phyloP scores from a whole-genome alignment of 495 filamentous ascomycete species.

The Penicillium angulare region DNA sequence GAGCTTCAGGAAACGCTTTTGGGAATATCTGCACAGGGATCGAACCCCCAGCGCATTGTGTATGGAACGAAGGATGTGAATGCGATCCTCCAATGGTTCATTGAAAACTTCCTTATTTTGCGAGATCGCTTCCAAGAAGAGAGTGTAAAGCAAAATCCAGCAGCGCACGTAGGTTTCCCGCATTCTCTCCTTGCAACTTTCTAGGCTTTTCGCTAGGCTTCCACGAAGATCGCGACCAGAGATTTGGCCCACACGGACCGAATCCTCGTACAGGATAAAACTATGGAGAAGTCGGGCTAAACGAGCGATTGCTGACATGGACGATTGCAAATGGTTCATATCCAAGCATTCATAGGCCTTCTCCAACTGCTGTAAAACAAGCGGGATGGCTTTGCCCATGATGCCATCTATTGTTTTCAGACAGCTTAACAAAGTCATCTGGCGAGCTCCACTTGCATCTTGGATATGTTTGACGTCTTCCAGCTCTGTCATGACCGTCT shows the following conservation, averaged over 20 bases:
- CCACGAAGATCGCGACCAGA: slow-evolving; percentile 39
- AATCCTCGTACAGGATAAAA: slow-evolving; percentile 78
- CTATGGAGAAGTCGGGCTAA: slow-evolving; percentile 72
- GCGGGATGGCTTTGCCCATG: slow-evolving; percentile 60
- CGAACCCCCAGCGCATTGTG: slow-evolving; percentile 86
- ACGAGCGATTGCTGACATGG: slow-evolving; percentile 64
- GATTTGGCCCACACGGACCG: slow-evolving; percentile 69
- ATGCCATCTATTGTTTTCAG: slow-evolving; percentile 76
- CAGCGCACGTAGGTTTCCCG: slow-evolving; percentile 86
- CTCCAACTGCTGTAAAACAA: slow-evolving; percentile 60
- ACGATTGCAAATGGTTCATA: slow-evolving; percentile 67
- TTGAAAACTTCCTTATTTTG: slow-evolving; percentile 64
- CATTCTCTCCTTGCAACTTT: slow-evolving; percentile 66
- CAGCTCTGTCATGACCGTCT: slow-evolving; percentile 74
- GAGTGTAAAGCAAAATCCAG: slow-evolving; percentile 76
- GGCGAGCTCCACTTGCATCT: slow-evolving; percentile 58
- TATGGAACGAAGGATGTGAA: slow-evolving; percentile 71
- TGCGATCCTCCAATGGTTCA: slow-evolving; percentile 62
- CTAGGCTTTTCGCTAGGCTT: slow-evolving; percentile 42
- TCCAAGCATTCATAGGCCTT: slow-evolving; percentile 82
- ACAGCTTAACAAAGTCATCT: slow-evolving; percentile 66
- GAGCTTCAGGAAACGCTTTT: slow-evolving; percentile 83
- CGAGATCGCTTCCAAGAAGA: slow-evolving; percentile 70
- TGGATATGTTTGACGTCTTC: slow-evolving; percentile 60
- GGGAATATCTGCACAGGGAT: slow-evolving; percentile 79